Evolutionary conservation across 129 eudicot species (phyloP).

Genomic region (Glebionis coronaria): DNA sequence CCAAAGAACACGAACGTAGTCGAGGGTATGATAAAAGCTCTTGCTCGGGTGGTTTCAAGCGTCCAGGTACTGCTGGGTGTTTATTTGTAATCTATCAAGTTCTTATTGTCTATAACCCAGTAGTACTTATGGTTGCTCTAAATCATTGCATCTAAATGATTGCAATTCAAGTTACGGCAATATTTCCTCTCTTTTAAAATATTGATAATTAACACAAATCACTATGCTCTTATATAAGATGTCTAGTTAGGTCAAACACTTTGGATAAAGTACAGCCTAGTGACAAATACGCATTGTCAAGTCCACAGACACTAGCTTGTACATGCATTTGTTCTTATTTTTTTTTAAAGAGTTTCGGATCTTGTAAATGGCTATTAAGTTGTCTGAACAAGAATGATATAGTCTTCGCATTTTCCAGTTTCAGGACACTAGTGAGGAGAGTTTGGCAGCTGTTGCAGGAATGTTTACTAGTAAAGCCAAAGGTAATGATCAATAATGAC

Average conservation of each 20-base stretch:
- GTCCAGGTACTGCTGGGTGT: conserved; percentile 63
- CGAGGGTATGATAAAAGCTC: conserved; percentile 96
- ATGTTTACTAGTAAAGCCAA: conserved; percentile 99
- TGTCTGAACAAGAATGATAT: neutral
- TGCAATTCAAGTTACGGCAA: conserved; percentile 9
- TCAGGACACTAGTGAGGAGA: conserved; percentile 96
- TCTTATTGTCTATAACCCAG: neutral
- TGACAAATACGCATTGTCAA: neutral
- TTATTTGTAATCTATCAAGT: neutral
- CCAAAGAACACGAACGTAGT: conserved; percentile 93
- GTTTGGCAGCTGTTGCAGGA: conserved; percentile 99
- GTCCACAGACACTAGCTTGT: neutral
- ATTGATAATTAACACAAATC: neutral
- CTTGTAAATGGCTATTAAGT: conserved; percentile 2
- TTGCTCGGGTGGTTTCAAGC: conserved; percentile 87
- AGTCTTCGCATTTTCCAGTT: conserved; percentile 36
- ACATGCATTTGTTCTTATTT: neutral
- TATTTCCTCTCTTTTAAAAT: neutral
- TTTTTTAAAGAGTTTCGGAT: conserved; percentile 15
- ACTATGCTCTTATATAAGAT: neutral
- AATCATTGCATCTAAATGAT: conserved; percentile 12
- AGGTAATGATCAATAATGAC: conserved; percentile 42
- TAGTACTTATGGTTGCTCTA: conserved; percentile 4
- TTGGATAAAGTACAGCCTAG: conserved; percentile 2
- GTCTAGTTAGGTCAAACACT: neutral